Evolutionary conservation across 345 rosid genomes (phyloP).

Genomic region (Heritiera fomes): DNA sequence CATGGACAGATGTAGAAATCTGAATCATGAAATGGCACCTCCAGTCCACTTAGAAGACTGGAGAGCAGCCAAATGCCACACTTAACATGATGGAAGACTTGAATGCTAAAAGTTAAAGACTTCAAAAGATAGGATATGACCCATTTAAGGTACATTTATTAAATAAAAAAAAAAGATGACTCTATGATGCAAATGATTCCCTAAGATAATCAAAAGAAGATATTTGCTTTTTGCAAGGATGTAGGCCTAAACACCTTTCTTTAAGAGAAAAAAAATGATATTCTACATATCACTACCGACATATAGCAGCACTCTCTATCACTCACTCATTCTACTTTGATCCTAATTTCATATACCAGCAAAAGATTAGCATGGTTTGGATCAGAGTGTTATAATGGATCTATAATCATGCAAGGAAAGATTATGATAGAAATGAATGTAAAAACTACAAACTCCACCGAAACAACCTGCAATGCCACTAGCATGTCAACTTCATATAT

Average conservation of each 20-base stretch:
- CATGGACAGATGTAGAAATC: no score
- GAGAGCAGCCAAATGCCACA: no score
- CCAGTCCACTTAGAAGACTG: no score
- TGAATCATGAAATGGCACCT: no score
- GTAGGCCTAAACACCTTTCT: neutral
- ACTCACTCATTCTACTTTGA: neutral
- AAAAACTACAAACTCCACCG: neutral
- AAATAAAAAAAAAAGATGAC: neutral
- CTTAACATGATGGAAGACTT: no score
- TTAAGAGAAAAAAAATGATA: neutral
- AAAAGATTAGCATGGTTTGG: neutral
- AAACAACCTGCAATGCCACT: neutral
- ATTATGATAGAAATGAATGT: neutral
- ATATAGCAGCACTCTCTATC: no score
- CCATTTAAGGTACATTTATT: no score
- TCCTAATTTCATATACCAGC: neutral
- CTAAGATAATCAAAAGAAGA: neutral
- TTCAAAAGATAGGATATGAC: no score
- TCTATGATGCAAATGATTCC: neutral
- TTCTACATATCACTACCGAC: neutral
- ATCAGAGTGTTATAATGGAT: neutral
- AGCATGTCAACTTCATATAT: neutral
- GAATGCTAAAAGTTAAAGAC: no score
- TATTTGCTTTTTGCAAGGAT: neutral
- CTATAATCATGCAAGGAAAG: neutral